Evolutionary conservation across 257 asterid species (phyloP).

Genomic region (Gardenia jasminoides): DNA sequence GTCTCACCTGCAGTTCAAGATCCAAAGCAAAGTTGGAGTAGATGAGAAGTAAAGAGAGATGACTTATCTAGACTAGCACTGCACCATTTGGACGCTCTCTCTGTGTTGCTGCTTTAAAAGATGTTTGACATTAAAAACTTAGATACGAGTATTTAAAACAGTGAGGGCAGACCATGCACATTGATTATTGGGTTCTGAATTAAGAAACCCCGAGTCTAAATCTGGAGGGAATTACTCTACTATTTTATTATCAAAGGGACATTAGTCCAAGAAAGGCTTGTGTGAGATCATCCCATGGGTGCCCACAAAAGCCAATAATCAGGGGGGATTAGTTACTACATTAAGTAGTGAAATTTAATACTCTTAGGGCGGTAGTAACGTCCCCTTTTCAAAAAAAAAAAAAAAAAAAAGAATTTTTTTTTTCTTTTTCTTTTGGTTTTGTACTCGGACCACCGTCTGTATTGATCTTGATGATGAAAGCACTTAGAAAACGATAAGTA

Average conservation of each 20-base stretch:
- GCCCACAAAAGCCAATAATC: background rate
- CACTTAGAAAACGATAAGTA: conserved; percentile 11
- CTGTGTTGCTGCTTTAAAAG: background rate
- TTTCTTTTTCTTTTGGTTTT: background rate
- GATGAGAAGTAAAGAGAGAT: conserved; percentile 24
- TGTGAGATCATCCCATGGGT: conserved; percentile 1
- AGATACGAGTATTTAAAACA: background rate
- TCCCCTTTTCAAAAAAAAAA: too few species aligned
- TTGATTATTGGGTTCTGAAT: conserved; percentile 9
- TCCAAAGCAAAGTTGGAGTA: conserved; percentile 24
- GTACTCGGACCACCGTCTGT: conserved; percentile 1
- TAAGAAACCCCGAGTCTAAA: conserved; percentile 11
- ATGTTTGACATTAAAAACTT: background rate
- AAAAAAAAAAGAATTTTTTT: too few species aligned
- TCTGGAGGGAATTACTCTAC: background rate
- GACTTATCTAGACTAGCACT: conserved; percentile 4
- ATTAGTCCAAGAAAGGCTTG: background rate
- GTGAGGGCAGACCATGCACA: conserved; percentile 1
- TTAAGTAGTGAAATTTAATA: conserved; percentile 14
- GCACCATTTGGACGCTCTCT: conserved; percentile 13
- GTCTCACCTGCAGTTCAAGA: conserved; percentile 15
- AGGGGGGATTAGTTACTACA: conserved; percentile 17
- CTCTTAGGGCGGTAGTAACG: conserved; percentile 22
- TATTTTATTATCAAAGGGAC: background rate
- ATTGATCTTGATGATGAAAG: background rate